Evolutionary conservation across 495 filamentous ascomycete species (phyloP).

Genomic region (Aspergillus nidulans): DNA sequence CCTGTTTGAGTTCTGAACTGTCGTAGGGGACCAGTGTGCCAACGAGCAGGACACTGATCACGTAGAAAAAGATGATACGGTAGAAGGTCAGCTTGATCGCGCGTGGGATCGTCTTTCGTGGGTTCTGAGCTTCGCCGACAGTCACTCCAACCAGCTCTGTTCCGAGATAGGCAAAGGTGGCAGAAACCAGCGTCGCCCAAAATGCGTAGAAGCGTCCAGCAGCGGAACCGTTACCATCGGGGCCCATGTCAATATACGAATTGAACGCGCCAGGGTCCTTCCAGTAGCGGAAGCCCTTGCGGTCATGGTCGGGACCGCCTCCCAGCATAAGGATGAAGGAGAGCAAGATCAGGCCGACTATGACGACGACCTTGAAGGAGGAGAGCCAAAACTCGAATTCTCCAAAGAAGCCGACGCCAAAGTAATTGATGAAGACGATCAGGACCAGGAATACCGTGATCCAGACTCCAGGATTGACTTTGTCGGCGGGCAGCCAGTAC

Average conservation of each 20-base stretch:
- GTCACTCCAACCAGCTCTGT: conserved; percentile 78
- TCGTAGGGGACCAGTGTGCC: conserved; percentile 56
- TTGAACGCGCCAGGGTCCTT: conserved; percentile 61
- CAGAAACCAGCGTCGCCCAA: conserved; percentile 73
- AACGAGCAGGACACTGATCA: conserved; percentile 49
- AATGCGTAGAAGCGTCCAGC: conserved; percentile 63
- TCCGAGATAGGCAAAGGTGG: conserved; percentile 79
- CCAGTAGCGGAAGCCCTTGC: conserved; percentile 78
- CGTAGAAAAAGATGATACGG: conserved; percentile 81
- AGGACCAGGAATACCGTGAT: conserved; percentile 51
- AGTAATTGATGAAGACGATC: conserved; percentile 53
- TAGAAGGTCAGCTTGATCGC: conserved; percentile 80
- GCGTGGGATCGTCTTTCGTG: conserved; percentile 68
- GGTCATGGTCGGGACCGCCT: conserved; percentile 66
- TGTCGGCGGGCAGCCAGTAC: conserved; percentile 55
- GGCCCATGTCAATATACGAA: conserved; percentile 29
- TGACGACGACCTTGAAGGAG: conserved; percentile 68
- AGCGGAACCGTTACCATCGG: conserved; percentile 22
- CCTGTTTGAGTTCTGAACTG: conserved; percentile 48
- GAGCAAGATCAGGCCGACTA: conserved; percentile 61
- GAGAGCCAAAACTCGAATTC: conserved; percentile 83
- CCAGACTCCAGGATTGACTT: conserved; percentile 48
- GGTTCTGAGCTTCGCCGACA: conserved; percentile 69
- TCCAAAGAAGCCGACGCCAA: conserved; percentile 65
- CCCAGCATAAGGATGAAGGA: conserved; percentile 69